Conservation (phyloP, 2,329 filamentous ascomycete genomes). For the Phyllosticta citrichinensis region DNA sequence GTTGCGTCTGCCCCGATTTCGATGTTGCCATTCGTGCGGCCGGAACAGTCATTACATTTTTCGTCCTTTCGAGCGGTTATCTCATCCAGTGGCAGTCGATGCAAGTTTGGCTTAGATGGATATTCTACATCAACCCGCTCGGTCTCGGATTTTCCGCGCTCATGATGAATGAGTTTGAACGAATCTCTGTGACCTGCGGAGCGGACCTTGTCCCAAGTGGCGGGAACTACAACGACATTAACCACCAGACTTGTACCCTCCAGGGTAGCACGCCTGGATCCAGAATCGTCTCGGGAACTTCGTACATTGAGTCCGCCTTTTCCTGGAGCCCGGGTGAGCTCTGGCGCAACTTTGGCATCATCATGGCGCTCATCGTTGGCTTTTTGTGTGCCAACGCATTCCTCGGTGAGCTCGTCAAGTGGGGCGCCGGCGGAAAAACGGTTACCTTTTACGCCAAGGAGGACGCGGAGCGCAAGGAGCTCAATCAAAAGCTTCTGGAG, state of each 20-base stretch:
- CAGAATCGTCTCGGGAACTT: constrained; percentile 50
- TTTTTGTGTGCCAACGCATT: constrained; percentile 66
- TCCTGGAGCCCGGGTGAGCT: constrained; percentile 56
- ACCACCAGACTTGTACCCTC: constrained; percentile 72
- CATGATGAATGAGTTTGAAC: constrained; percentile 80
- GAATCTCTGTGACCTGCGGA: constrained; percentile 59
- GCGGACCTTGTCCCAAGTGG: constrained; percentile 60
- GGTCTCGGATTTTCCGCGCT: constrained; percentile 66
- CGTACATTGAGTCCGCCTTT: constrained; percentile 61
- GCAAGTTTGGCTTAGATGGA: constrained; percentile 70
- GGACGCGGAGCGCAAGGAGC: constrained; percentile 52
- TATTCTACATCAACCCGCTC: constrained; percentile 66
- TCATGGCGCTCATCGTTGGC: constrained; percentile 61
- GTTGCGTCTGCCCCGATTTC: constrained; percentile 66
- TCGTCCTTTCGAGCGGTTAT: constrained; percentile 72
- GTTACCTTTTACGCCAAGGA: constrained; percentile 68
- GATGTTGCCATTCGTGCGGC: constrained; percentile 76
- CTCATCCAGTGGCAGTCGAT: constrained; percentile 68
- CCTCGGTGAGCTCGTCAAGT: constrained; percentile 68
- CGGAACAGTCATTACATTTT: constrained; percentile 69
- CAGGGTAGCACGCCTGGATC: constrained; percentile 60
- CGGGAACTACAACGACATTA: constrained; percentile 57
- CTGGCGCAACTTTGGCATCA: constrained; percentile 79
- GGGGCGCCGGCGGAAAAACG: constrained; percentile 69
- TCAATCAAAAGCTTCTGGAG: constrained; percentile 53